Conservation (phyloP, 2,329 filamentous ascomycete genomes). For the Dothidotthia symphoricarpi region DNA sequence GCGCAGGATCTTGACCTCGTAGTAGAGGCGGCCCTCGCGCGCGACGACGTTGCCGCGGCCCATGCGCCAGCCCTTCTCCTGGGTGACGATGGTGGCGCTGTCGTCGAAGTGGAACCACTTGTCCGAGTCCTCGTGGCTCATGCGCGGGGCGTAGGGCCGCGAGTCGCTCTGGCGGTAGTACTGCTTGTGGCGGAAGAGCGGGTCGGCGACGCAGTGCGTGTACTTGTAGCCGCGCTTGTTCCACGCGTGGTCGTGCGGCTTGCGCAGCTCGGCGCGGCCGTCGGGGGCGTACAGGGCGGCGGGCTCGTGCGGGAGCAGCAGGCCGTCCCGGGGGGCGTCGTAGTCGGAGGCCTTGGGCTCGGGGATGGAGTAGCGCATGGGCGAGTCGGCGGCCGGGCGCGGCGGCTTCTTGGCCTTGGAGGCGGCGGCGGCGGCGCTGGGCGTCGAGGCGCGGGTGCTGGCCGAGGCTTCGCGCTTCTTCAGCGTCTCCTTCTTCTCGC, state of each 20-base stretch:
- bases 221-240: constrained; percentile 79
- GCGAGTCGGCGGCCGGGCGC: constrained; percentile 42
- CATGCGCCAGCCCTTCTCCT: constrained; percentile 90
- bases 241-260: constrained; percentile 56
- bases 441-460: constrained; percentile 40
- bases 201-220: constrained; percentile 85
- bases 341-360: constrained; percentile 50
- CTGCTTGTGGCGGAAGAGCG: constrained; percentile 78
- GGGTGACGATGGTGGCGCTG: constrained; percentile 74
- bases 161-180: constrained; percentile 89
- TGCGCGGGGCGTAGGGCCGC: constrained; percentile 75
- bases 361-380: constrained; percentile 53
- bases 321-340: constrained; percentile 49
- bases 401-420: constrained; percentile 42
- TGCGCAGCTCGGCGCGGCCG: constrained; percentile 46
- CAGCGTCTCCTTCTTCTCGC: constrained; percentile 54
- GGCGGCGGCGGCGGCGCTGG: constrained; percentile 18
- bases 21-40: constrained; percentile 87
- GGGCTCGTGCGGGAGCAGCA: constrained; percentile 50
- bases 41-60: constrained; percentile 87
- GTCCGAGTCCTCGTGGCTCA: constrained; percentile 91
- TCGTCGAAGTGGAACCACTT: constrained; percentile 78
- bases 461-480: constrained; percentile 54
- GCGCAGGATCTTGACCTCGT: constrained; percentile 84
- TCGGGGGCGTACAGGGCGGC: constrained; percentile 45